Conservation (phyloP, 1,284 basidiomycete species). For the Pseudozyma flocculosa region DNA sequence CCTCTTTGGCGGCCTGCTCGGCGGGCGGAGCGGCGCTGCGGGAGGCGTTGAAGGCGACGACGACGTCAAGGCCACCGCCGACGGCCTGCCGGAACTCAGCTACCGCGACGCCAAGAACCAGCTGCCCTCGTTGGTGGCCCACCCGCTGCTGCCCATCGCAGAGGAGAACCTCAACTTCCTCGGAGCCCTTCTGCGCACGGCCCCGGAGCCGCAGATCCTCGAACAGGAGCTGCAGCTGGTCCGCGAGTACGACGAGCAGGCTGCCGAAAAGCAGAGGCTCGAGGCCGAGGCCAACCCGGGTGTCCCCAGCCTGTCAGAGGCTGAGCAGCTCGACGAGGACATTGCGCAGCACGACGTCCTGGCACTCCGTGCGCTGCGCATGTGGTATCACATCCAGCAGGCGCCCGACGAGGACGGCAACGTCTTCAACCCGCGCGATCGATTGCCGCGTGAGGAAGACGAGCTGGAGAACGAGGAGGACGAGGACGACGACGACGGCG, state of each 20-base stretch:
- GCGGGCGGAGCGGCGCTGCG: not conserved
- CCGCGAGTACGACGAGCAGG: conserved; percentile 20
- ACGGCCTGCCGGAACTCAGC: conserved; percentile 33
- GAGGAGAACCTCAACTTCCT: conserved; percentile 47
- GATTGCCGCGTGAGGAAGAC: conserved; percentile 14
- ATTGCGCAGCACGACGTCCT: conserved; percentile 34
- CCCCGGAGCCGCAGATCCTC: conserved; percentile 36
- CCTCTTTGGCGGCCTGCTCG: conserved; percentile 18
- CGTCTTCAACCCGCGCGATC: conserved; percentile 32
- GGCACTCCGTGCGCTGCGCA: conserved; percentile 29
- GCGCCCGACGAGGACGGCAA: conserved; percentile 45
- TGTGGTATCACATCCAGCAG: conserved; percentile 42
- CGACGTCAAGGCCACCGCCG: conserved; percentile 28
- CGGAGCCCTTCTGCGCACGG: conserved; percentile 44
- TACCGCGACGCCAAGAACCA: conserved; percentile 36
- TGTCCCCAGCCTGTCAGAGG: conserved; percentile 5
- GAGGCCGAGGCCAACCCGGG: not conserved
- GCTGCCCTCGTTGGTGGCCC: conserved; percentile 31
- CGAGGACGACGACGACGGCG: conserved; percentile 14
- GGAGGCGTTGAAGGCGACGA: conserved; percentile 12
- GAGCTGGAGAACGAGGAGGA: conserved; percentile 23
- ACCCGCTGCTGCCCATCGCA: conserved; percentile 37
- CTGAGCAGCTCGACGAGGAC: conserved; percentile 21
- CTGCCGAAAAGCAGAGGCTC: not conserved
- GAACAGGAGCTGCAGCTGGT: conserved; percentile 27